phyloP scores from a whole-genome alignment of 2,329 filamentous ascomycete species.

The Trichoderma brevicompactum region DNA sequence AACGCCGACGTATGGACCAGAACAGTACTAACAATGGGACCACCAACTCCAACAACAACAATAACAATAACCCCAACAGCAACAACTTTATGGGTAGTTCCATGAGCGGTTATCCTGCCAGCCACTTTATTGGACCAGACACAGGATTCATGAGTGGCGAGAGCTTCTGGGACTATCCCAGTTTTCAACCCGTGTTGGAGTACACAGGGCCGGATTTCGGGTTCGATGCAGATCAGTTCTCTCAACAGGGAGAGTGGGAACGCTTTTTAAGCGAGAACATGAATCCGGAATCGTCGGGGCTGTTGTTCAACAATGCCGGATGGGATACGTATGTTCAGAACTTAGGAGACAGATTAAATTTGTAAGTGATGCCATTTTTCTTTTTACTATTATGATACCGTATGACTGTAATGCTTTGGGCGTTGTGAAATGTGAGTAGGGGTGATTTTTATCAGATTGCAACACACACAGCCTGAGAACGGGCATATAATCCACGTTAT shows the following conservation, averaged over 20 bases:
- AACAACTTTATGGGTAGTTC: background rate
- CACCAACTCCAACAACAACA: background rate
- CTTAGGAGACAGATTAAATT: conserved; percentile 16
- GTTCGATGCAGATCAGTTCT: conserved; percentile 25
- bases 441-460: background rate
- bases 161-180: conserved; percentile 21
- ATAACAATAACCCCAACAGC: background rate
- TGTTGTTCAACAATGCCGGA: conserved; percentile 19
- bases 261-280: conserved; percentile 20
- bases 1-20: conserved; percentile 9
- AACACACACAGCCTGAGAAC: background rate
- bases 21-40: background rate
- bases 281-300: conserved; percentile 17
- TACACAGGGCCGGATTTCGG: conserved; percentile 23
- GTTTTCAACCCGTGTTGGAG: conserved; percentile 22
- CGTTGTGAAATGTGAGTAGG: background rate
- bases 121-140: conserved; percentile 22
- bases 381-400: background rate
- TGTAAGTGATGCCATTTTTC: conserved; percentile 1
- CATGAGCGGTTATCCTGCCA: conserved; percentile 17
- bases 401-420: background rate
- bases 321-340: conserved; percentile 23
- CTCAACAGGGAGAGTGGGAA: conserved; percentile 23
- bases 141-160: conserved; percentile 15
- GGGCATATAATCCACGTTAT: background rate